A percentile compares a stretch with the other conserved stretches of the same genome.
phyloP scores from a whole-genome alignment of 2,329 filamentous ascomycete genomes.

The Diaporthe caulivora region DNA sequence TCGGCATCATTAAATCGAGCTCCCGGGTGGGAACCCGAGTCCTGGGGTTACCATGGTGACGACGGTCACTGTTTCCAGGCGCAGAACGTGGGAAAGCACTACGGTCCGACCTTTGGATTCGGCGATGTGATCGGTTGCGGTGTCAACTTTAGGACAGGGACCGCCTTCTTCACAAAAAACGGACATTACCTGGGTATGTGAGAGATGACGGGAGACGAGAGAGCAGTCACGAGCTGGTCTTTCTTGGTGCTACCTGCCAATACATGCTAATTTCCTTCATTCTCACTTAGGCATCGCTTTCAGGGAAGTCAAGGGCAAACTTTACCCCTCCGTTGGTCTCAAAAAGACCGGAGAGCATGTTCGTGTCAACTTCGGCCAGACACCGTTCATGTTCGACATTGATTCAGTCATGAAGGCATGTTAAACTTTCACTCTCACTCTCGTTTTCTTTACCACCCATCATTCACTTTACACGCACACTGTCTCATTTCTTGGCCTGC shows the following conservation, averaged over 20 bases:
- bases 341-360: constrained; percentile 74
- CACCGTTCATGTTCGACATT: constrained; percentile 91
- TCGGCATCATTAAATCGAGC: constrained; percentile 66
- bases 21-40: constrained; percentile 76
- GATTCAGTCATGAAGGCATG: constrained; percentile 84
- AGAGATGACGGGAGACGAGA: not conserved
- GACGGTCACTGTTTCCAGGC: constrained; percentile 73
- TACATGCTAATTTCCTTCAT: constrained; percentile 43
- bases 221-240: constrained; percentile 33
- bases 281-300: constrained; percentile 74
- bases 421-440: constrained; percentile 39
- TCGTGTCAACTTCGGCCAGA: constrained; percentile 75
- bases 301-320: constrained; percentile 71
- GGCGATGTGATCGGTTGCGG: constrained; percentile 74
- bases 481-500: not conserved
- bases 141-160: constrained; percentile 73
- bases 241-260: constrained; percentile 10
- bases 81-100: constrained; percentile 67
- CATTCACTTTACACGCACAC: not conserved
- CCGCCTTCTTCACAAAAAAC: constrained; percentile 78
- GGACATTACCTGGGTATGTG: constrained; percentile 65
- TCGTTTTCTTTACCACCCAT: constrained; percentile 6
- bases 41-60: constrained; percentile 78
- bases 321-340: constrained; percentile 77
- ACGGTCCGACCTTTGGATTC: constrained; percentile 67